phyloP scores from a whole-genome alignment of 176 grass and related monocot species.

The Pontederia crassipes region DNA sequence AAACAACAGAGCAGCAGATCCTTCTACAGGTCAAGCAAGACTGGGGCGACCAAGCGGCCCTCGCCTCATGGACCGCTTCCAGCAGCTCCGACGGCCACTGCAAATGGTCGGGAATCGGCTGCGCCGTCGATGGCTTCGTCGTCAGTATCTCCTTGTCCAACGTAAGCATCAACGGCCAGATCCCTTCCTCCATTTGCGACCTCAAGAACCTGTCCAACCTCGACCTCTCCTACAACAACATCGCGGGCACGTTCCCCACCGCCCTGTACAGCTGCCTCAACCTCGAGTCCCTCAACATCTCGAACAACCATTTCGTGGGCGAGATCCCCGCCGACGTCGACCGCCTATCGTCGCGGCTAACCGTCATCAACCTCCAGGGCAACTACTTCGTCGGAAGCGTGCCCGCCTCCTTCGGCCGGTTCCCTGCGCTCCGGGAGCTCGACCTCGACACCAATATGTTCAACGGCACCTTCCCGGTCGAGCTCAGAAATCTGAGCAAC shows the following conservation, averaged over 20 bases:
- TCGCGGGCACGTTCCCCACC: slow-evolving; percentile 14
- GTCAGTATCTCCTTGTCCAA: background rate
- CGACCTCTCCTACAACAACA: slow-evolving; percentile 16
- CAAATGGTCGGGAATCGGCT: slow-evolving; percentile 9
- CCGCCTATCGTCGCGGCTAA: slow-evolving; percentile 3
- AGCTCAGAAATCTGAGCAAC: background rate
- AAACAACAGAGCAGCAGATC: slow-evolving; percentile 8
- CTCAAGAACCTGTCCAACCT: slow-evolving; percentile 11
- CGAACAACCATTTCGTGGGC: slow-evolving; percentile 11
- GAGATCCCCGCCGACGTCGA: slow-evolving; percentile 8
- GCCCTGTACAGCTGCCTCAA: slow-evolving; percentile 7
- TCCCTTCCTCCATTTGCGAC: slow-evolving; percentile 19
- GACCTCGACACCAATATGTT: slow-evolving; percentile 8
- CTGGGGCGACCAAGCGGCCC: slow-evolving; percentile 2
- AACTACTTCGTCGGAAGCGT: slow-evolving; percentile 24
- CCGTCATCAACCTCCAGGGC: slow-evolving; percentile 3
- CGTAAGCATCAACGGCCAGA: background rate
- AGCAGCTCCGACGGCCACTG: slow-evolving; percentile 1
- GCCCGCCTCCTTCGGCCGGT: slow-evolving; percentile 12
- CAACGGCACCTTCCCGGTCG: slow-evolving; percentile 1
- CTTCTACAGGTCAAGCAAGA: slow-evolving; percentile 4
- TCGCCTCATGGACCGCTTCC: slow-evolving; percentile 5
- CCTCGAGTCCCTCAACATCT: slow-evolving; percentile 11
- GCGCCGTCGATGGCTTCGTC: slow-evolving; percentile 9
- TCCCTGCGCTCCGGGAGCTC: background rate